These are phyloP conservation scores for Aphanomyces cochlioides DNA, from an alignment of 352 stramenopile genomes.

Conservation along the genomic window DNA sequence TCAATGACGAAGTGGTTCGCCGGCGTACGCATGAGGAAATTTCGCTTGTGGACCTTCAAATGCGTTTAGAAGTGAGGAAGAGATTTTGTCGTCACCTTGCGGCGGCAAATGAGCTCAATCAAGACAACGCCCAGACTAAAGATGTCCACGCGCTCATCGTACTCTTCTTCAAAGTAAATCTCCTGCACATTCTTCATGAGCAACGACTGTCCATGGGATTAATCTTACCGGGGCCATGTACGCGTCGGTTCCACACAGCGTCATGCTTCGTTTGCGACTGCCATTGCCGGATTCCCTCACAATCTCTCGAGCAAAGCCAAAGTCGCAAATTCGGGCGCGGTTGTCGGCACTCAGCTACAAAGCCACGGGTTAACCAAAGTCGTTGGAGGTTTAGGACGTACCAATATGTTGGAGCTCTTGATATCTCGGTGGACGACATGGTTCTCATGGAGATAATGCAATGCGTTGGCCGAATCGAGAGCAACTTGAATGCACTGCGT, in stretches of 20 bases:
- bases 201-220: background rate
- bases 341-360: constrained; percentile 52
- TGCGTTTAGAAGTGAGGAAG: background rate
- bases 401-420: constrained; percentile 81
- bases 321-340: constrained; percentile 77
- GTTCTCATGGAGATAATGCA: constrained; percentile 93
- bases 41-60: constrained; percentile 50
- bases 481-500: constrained; percentile 53
- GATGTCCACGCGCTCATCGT: constrained; percentile 74
- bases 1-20: constrained; percentile 71
- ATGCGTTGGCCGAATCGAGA: constrained; percentile 78
- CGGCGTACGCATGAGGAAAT: constrained; percentile 74
- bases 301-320: constrained; percentile 52
- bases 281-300: background rate
- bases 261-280: constrained; percentile 24
- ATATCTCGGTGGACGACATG: constrained; percentile 79
- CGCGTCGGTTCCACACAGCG: constrained; percentile 31
- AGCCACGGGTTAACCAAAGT: background rate
- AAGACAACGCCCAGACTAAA: constrained; percentile 82
- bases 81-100: constrained; percentile 31
- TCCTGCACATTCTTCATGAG: background rate
- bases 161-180: constrained; percentile 27
- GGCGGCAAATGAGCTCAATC: constrained; percentile 80
- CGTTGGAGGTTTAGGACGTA: background rate
- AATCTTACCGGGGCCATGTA: constrained; percentile 38